A percentile compares a stretch with the other conserved stretches of the same genome.
Conservation (phyloP, 2,329 filamentous ascomycete genomes). For the Talaromyces sp. region DNA sequence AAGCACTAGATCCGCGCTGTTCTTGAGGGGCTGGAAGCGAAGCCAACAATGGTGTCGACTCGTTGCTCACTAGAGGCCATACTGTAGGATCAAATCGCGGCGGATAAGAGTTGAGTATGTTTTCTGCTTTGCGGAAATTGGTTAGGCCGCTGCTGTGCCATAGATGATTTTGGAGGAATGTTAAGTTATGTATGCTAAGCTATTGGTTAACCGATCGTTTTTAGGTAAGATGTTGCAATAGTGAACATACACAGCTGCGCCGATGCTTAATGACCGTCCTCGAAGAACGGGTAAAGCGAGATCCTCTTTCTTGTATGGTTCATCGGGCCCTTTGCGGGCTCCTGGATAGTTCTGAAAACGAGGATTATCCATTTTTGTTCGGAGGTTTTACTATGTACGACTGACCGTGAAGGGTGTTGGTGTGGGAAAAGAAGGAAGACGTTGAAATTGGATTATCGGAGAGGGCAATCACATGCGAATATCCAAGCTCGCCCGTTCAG, state of each 20-base stretch:
- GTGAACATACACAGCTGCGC: constrained; percentile 57
- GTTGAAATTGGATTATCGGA: neutral
- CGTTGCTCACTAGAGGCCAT: constrained; percentile 38
- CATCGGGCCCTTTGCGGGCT: constrained; percentile 37
- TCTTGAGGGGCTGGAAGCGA: constrained; percentile 30
- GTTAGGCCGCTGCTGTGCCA: constrained; percentile 71
- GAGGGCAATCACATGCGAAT: constrained; percentile 9
- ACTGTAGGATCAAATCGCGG: constrained; percentile 59
- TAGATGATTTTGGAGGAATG: constrained; percentile 60
- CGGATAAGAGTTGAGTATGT: constrained; percentile 53
- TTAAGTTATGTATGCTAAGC: constrained; percentile 56
- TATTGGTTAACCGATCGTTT: neutral
- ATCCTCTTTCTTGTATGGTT: constrained; percentile 48
- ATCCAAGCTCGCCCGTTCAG: neutral
- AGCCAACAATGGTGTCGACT: constrained; percentile 20
- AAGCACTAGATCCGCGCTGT: constrained; percentile 30
- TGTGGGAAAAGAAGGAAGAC: neutral
- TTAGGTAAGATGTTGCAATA: neutral
- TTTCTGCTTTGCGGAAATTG: constrained; percentile 51
- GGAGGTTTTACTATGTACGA: too few relatives aligned
- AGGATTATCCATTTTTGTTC: constrained; percentile 10
- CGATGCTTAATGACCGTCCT: constrained; percentile 61
- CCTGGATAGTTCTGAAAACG: constrained; percentile 39
- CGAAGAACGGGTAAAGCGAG: constrained; percentile 68
- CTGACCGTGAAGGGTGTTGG: too few relatives aligned